These are phyloP conservation scores for Dujonia santamariae DNA, from an alignment of 1,139 yeast genomes.

Conservation along the genomic window DNA sequence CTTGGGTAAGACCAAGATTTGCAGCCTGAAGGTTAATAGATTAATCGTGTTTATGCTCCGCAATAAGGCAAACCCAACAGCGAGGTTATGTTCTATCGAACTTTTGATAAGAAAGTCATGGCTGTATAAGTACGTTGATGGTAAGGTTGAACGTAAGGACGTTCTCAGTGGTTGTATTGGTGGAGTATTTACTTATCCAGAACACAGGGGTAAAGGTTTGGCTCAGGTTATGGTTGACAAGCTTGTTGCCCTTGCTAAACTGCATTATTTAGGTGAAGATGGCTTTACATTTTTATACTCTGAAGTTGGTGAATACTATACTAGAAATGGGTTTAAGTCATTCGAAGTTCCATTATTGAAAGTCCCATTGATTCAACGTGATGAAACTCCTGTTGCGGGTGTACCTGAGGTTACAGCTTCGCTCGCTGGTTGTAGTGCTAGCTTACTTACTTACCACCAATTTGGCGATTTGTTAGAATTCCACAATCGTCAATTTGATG, in stretches of 20 bases:
- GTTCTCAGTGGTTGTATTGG: constrained; percentile 57
- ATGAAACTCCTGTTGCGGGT: constrained; percentile 16
- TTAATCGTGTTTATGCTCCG: constrained; percentile 30
- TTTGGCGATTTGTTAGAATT: constrained; percentile 24
- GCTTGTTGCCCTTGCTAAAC: constrained; percentile 26
- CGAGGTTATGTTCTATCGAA: constrained; percentile 35
- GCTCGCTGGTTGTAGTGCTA: too few relatives aligned
- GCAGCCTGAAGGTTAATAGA: constrained; percentile 17
- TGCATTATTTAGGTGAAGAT: constrained; percentile 26
- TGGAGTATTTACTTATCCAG: constrained; percentile 59
- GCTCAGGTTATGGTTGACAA: constrained; percentile 59
- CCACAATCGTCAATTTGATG: constrained; percentile 20
- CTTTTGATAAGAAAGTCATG: constrained; percentile 32
- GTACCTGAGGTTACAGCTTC: too few relatives aligned
- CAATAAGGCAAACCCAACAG: constrained; percentile 16
- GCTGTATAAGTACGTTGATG: constrained; percentile 17
- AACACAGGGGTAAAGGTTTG: constrained; percentile 62
- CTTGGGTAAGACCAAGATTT: constrained; percentile 37
- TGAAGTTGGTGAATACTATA: constrained; percentile 69
- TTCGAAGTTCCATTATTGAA: constrained; percentile 41
- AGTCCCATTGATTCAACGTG: constrained; percentile 11
- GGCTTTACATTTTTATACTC: constrained; percentile 59
- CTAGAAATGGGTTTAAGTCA: constrained; percentile 55
- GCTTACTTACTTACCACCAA: constrained; percentile 31
- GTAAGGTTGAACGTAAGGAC: constrained; percentile 16